Conservation (phyloP, 352 stramenopile species). For the Globisporangium spinosum region DNA sequence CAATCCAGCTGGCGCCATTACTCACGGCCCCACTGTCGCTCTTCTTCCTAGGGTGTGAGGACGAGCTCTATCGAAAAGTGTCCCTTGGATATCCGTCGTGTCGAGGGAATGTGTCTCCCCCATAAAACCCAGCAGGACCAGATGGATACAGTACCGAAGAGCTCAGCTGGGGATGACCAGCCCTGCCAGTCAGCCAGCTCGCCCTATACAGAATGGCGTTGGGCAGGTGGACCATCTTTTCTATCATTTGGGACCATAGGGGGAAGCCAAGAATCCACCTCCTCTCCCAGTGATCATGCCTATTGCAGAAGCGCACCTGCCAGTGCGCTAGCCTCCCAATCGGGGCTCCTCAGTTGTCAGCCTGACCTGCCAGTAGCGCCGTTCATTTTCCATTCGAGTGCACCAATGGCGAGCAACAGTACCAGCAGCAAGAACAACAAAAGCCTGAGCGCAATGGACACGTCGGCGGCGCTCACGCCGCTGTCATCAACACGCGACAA, state of each 20-base stretch:
- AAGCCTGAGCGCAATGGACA: not conserved
- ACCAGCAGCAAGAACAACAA: not conserved
- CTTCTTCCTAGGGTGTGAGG: not conserved
- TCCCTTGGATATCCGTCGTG: not conserved
- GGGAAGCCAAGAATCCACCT: conserved; percentile 4
- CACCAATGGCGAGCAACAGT: conserved; percentile 1
- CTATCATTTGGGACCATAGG: not conserved
- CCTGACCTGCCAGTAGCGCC: not conserved
- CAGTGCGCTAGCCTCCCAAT: not conserved
- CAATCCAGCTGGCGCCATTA: not conserved
- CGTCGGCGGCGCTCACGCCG: conserved; percentile 5
- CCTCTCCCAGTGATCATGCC: not conserved
- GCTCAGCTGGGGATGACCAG: conserved; percentile 6
- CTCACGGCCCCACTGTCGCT: not conserved
- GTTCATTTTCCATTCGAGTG: not conserved
- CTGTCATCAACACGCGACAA: conserved; percentile 8
- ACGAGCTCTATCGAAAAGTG: not conserved
- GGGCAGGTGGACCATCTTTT: not conserved
- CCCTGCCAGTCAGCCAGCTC: not conserved
- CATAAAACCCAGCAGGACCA: not conserved
- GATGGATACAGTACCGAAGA: conserved; percentile 2
- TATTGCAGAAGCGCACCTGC: not conserved
- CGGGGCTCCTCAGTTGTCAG: not conserved
- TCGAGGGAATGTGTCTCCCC: not conserved
- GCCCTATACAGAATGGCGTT: not conserved